Percentiles rank a stretch among this genome's conserved stretches.
These are phyloP conservation scores for Fomes fomentarius DNA, from an alignment of 1,284 basidiomycete genomes.

Conservation along the genomic window DNA sequence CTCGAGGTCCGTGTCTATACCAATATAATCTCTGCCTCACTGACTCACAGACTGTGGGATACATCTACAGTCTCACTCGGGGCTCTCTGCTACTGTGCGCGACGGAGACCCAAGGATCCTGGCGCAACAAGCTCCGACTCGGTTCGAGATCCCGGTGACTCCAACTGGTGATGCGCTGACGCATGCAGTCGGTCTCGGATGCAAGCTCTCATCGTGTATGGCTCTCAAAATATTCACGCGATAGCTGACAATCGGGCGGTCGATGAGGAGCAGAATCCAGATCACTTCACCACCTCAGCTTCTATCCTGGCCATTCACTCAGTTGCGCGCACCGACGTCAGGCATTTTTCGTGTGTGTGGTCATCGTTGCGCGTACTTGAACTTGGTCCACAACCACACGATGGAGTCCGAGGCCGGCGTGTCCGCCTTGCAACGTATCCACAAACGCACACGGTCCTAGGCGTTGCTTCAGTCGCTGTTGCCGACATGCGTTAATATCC, in stretches of 20 bases:
- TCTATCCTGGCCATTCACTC: not conserved
- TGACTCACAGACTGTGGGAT: constrained; percentile 7
- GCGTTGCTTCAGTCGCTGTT: not conserved
- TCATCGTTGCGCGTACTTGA: constrained; percentile 6
- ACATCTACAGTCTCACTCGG: constrained; percentile 4
- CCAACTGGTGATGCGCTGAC: too few relatives aligned
- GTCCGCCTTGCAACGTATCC: not conserved
- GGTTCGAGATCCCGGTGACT: constrained; percentile 13
- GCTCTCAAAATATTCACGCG: not conserved
- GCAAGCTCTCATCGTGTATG: too few relatives aligned
- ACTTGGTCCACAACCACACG: not conserved
- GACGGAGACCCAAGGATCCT: constrained; percentile 4
- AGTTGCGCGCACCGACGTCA: constrained; percentile 1
- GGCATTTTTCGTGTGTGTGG: not conserved
- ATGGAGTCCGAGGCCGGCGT: not conserved
- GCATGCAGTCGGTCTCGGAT: not conserved
- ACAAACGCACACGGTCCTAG: not conserved
- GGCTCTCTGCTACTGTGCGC: not conserved
- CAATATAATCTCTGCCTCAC: not conserved
- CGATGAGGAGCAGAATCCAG: not conserved
- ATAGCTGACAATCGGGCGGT: not conserved
- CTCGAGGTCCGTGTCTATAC: not conserved
- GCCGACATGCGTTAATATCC: constrained; percentile 8
- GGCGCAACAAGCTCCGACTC: constrained; percentile 5
- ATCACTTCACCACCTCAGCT: too few relatives aligned